Evolutionary conservation across 164 flowering plant species (phyloP).

Genomic region (Vitis rupestris): DNA sequence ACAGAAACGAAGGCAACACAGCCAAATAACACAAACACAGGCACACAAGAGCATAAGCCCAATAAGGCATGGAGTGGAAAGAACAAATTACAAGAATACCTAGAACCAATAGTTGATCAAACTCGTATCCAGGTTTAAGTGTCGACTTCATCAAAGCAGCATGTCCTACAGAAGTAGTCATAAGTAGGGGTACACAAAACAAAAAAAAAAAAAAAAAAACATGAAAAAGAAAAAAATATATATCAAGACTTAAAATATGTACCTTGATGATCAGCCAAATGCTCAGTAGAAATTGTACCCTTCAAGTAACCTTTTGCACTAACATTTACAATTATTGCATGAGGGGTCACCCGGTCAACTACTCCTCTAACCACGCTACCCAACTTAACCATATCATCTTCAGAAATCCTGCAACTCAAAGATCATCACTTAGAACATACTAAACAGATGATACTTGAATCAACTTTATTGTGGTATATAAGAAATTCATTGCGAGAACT

Average conservation of each 20-base stretch:
- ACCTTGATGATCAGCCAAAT: conserved; percentile 91
- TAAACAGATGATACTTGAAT: too few relatives aligned
- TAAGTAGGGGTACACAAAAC: conserved; percentile 2
- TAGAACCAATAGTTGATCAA: conserved; percentile 75
- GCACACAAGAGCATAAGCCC: neutral
- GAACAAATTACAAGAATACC: conserved; percentile 38
- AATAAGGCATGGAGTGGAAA: neutral
- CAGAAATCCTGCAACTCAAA: conserved; percentile 41
- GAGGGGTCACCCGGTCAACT: conserved; percentile 57
- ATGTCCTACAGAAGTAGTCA: conserved; percentile 47
- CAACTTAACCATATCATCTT: conserved; percentile 48
- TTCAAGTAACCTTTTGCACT: conserved; percentile 40
- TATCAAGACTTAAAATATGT: conserved; percentile 1
- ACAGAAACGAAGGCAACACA: neutral
- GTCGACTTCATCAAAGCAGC: conserved; percentile 59
- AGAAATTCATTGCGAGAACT: too few relatives aligned
- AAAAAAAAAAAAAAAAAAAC: conserved; percentile 8
- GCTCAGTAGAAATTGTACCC: conserved; percentile 76
- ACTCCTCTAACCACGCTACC: conserved; percentile 83
- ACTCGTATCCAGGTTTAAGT: conserved; percentile 79
- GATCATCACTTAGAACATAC: neutral
- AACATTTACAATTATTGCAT: conserved; percentile 51
- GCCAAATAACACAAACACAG: neutral
- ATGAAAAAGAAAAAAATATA: neutral
- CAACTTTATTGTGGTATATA: too few relatives aligned